phyloP scores from a whole-genome alignment of 805 yeast species.

The Saccharomycopsis lassenensis region DNA sequence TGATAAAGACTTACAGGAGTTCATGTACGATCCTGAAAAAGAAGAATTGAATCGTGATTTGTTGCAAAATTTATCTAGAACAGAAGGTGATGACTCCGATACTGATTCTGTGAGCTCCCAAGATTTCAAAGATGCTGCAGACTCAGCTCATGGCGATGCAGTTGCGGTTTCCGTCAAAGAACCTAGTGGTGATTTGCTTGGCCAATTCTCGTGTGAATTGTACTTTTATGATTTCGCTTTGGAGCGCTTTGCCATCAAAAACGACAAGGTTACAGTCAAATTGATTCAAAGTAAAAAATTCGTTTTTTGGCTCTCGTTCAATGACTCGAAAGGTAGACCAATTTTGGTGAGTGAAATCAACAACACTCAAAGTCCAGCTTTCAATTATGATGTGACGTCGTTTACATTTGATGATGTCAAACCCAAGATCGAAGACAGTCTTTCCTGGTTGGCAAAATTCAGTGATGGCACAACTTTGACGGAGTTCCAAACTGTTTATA shows the following conservation, averaged over 20 bases:
- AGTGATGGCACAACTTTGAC: constrained; percentile 28
- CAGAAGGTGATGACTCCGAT: too few relatives aligned
- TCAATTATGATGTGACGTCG: constrained; percentile 41
- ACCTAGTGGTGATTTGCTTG: constrained; percentile 18
- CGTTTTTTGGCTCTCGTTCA: too few relatives aligned
- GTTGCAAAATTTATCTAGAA: too few relatives aligned
- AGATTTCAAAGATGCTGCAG: too few relatives aligned
- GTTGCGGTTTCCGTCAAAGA: background rate
- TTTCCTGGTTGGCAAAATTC: constrained; percentile 59
- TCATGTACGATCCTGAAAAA: constrained; percentile 31
- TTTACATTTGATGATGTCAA: constrained; percentile 55
- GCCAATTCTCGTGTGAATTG: constrained; percentile 27
- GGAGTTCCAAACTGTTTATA: constrained; percentile 41
- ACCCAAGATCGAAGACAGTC: constrained; percentile 26
- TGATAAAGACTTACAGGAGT: constrained; percentile 43
- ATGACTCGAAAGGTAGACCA: too few relatives aligned
- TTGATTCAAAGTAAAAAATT: too few relatives aligned
- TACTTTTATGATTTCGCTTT: constrained; percentile 45
- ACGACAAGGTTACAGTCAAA: constrained; percentile 25
- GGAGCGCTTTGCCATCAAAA: constrained; percentile 37
- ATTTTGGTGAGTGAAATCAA: too few relatives aligned
- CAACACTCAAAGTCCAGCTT: constrained; percentile 61
- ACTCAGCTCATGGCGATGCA: constrained; percentile 19
- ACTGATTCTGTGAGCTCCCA: too few relatives aligned
- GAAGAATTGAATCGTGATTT: constrained; percentile 19